phyloP scores from a whole-genome alignment of 306 rosid species.

The Biancaea sappan region DNA sequence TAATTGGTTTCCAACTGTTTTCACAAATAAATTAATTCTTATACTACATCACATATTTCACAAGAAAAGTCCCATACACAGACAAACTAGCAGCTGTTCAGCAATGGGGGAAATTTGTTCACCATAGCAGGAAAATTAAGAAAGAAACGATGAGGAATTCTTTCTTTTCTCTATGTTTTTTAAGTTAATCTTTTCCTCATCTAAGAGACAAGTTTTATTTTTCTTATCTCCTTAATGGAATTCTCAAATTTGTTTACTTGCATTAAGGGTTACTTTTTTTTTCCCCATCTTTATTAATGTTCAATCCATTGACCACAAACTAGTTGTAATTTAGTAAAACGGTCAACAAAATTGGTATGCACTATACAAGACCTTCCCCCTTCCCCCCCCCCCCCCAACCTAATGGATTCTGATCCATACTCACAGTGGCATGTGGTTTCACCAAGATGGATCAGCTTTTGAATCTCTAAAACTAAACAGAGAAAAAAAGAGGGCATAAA shows the following conservation, averaged over 20 bases:
- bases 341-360: background rate
- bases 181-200: background rate
- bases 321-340: background rate
- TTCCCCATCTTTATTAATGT: background rate
- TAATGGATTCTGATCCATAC: background rate
- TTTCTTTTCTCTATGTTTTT: slow-evolving; percentile 2
- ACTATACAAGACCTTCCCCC: background rate
- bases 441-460: background rate
- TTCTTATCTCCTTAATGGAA: slow-evolving; percentile 1
- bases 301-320: background rate
- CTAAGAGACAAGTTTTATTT: background rate
- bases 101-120: background rate
- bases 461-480: slow-evolving; percentile 11
- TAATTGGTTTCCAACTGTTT: slow-evolving; percentile 52
- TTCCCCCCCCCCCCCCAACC: background rate
- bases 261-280: background rate
- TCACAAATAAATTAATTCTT: slow-evolving; percentile 25
- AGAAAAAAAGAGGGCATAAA: background rate
- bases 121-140: background rate
- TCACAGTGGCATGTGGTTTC: background rate
- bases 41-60: slow-evolving; percentile 8
- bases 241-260: slow-evolving; percentile 27
- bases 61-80: slow-evolving; percentile 17
- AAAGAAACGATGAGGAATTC: background rate
- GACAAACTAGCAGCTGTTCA: slow-evolving; percentile 36